Conservation (phyloP, 2,329 filamentous ascomycete genomes). For the Fusarium sarcochroum region DNA sequence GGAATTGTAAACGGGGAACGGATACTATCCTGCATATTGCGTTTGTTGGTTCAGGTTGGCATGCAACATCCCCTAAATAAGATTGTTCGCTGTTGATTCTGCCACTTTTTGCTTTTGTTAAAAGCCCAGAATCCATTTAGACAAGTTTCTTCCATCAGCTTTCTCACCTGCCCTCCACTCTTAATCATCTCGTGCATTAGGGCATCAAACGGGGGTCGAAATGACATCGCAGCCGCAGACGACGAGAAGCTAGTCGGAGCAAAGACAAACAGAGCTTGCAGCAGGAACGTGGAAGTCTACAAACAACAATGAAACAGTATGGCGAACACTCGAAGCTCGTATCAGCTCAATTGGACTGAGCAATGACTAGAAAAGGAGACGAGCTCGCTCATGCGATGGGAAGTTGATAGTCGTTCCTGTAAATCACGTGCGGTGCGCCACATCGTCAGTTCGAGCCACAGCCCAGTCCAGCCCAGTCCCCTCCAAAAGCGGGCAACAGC, state of each 20-base stretch:
- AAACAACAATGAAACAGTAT: background rate
- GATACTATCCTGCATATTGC: background rate
- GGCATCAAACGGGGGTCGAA: background rate
- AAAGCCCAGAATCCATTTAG: background rate
- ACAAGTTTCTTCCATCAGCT: background rate
- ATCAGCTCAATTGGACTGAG: conserved; percentile 2
- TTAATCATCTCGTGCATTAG: background rate
- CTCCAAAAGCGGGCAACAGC: conserved; percentile 18
- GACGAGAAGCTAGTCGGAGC: no score
- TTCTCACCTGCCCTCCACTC: background rate
- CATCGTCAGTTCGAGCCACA: conserved; percentile 19
- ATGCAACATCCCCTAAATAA: conserved; percentile 10
- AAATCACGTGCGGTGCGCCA: conserved; percentile 20
- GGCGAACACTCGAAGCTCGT: background rate
- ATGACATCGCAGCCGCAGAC: conserved; percentile 4
- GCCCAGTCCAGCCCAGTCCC: conserved; percentile 6
- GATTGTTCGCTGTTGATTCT: background rate
- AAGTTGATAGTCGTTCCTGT: background rate
- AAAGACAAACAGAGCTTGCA: background rate
- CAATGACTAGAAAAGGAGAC: conserved; percentile 10
- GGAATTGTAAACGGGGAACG: background rate
- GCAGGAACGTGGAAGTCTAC: background rate
- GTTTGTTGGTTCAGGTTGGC: conserved; percentile 3
- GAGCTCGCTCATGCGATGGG: background rate
- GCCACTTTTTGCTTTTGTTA: conserved; percentile 21